A percentile compares a stretch with the other conserved stretches of the same genome.
Evolutionary conservation across 169 alveolate species (phyloP).

Genomic region (Amoebophrya sp.): DNA sequence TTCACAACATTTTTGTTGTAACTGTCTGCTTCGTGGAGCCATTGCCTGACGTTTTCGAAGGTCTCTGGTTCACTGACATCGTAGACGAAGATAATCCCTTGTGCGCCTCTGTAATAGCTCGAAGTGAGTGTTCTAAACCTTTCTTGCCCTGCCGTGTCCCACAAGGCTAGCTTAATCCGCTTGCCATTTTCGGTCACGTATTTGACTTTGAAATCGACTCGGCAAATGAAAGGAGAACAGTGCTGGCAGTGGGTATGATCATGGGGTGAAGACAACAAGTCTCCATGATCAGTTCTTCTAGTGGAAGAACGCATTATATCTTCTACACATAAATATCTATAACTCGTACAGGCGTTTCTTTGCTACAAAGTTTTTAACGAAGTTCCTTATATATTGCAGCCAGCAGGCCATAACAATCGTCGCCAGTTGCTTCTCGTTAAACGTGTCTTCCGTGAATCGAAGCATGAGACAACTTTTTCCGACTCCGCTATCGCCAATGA

Average conservation of each 20-base stretch:
- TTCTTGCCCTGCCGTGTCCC: slow-evolving; percentile 97
- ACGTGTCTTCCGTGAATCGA: slow-evolving; percentile 76
- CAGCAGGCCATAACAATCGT: slow-evolving; percentile 66
- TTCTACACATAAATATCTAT: neutral
- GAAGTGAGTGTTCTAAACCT: slow-evolving; percentile 87
- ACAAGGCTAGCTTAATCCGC: slow-evolving; percentile 51
- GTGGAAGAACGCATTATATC: neutral
- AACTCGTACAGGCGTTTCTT: slow-evolving; percentile 44
- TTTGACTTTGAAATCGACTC: slow-evolving; percentile 48
- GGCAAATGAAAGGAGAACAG: too few relatives aligned
- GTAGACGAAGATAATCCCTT: slow-evolving; percentile 55
- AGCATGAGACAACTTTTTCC: slow-evolving; percentile 85
- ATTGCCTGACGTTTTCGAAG: neutral
- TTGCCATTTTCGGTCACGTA: slow-evolving; percentile 18
- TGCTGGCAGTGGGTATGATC: too few relatives aligned
- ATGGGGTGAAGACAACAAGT: neutral
- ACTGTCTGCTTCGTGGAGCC: neutral
- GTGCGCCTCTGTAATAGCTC: slow-evolving; percentile 92
- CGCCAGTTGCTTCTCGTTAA: slow-evolving; percentile 67
- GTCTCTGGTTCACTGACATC: neutral
- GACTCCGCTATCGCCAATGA: slow-evolving; percentile 92
- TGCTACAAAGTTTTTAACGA: slow-evolving; percentile 66
- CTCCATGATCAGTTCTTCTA: neutral
- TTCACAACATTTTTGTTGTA: neutral
- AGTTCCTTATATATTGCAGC: slow-evolving; percentile 29